Base-by-base conservation (phyloP, 257 asterid genomes). In the Capsicum chinense region DNA sequence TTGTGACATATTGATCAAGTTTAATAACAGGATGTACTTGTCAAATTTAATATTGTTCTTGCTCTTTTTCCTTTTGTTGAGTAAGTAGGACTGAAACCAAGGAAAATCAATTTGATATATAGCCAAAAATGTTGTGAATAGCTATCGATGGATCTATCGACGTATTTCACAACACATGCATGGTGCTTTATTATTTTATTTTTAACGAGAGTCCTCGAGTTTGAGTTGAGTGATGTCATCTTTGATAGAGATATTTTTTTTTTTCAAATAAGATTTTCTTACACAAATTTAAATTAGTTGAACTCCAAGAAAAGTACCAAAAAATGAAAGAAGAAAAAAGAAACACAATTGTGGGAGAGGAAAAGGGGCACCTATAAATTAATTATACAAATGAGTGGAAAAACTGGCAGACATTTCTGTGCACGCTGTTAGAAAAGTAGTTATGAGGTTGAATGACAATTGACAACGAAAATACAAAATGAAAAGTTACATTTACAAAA, bases 401-500 rank as follows among this genome's bases (percentile, higher is more conserved):
- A 39, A 39, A 39, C 5, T 39, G 44, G 44, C 44, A 39, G 44
- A 39, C 1, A 19, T 66, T 79, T 82, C 76, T 81, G 73, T 39
- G 44, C 44, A 3, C 59, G n/a, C 56, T 3, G 73, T 73, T 54
- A 14, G 57, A 47, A 16, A 21, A 26, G 7, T 10, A 71, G 7
- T 64, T 16, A 7, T 26, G 33, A 56, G 56, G 60, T 39, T 83
- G 82, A 70, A 79, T 84, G 81, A 68, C 50, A 33, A 66, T 52
- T 44, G 48, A 44, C 7, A 6, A 44, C 48, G 7, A 44, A 42
- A 67, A 84, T 84, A 88, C 67, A 37, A 83, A 76, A 79, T 19
- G 14, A 68, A 66, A 3, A 15, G 78, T 13, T 37, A 68, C 26
- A 7, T 33, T 26, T 4, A 37, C 37, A 64, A 62, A 48, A 5